A percentile compares a stretch with the other conserved stretches of the same genome.
These are phyloP conservation scores for Babesia sp. DNA, from an alignment of 169 alveolate genomes.

Conservation along the genomic window DNA sequence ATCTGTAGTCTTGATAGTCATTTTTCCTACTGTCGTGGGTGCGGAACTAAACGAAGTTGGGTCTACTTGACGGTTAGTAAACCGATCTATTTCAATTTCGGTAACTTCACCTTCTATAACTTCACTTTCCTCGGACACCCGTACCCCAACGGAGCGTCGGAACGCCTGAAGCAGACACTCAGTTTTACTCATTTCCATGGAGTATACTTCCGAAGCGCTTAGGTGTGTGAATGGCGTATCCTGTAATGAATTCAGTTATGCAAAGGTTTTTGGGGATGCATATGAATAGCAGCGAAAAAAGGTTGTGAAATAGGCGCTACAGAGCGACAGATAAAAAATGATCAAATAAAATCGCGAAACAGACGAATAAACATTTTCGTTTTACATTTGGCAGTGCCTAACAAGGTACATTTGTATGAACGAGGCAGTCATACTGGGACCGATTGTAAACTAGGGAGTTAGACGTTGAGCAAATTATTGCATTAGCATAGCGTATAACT, in stretches of 20 bases:
- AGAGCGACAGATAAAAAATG: too few relatives aligned
- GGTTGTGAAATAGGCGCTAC: too few relatives aligned
- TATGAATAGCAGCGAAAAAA: too few relatives aligned
- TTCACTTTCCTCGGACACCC: constrained; percentile 98
- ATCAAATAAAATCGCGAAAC: too few relatives aligned
- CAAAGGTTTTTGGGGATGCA: too few relatives aligned
- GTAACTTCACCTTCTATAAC: constrained; percentile 99
- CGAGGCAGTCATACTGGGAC: too few relatives aligned
- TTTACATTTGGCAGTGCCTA: neutral
- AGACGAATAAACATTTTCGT: neutral
- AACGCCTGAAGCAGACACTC: constrained; percentile 95
- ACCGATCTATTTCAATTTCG: constrained; percentile 94
- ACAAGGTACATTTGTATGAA: too few relatives aligned
- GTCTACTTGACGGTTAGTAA: constrained; percentile 65
- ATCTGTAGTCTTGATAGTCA: constrained; percentile 97
- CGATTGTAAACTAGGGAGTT: too few relatives aligned
- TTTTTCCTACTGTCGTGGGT: constrained; percentile 83
- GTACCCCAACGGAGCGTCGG: constrained; percentile 97
- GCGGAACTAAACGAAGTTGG: constrained; percentile 43
- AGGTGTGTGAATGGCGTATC: constrained; percentile 97
- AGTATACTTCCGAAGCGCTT: constrained; percentile 97
- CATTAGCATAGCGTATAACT: too few relatives aligned
- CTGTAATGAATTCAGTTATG: too few relatives aligned
- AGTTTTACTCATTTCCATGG: constrained; percentile 97
- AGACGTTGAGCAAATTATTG: too few relatives aligned